Percentiles rank a stretch among this genome's conserved stretches.
phyloP scores from a whole-genome alignment of 495 filamentous ascomycete genomes.

The Tuber magnatum region DNA sequence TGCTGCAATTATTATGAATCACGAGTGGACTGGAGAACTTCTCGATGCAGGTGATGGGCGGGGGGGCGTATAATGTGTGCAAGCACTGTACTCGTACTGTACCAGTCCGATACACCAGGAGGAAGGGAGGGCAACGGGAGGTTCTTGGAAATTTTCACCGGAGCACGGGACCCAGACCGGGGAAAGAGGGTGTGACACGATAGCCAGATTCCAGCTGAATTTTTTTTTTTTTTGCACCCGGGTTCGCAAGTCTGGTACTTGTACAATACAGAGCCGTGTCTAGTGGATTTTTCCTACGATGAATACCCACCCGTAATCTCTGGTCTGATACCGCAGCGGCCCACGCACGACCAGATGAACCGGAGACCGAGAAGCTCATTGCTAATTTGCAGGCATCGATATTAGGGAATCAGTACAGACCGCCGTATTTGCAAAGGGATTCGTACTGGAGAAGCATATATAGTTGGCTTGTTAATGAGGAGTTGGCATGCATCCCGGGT shows the following conservation, averaged over 20 bases:
- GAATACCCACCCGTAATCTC: not conserved
- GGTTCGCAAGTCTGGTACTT: not conserved
- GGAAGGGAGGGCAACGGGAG: not conserved
- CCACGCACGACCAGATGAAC: not conserved
- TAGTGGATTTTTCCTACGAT: not conserved
- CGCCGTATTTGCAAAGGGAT: not conserved
- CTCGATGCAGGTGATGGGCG: not conserved
- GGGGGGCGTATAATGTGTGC: not conserved
- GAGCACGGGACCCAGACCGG: not conserved
- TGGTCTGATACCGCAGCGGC: not conserved
- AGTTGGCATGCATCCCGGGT: constrained; percentile 26
- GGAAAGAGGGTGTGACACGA: not conserved
- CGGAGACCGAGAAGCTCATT: not conserved
- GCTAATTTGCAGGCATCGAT: not conserved
- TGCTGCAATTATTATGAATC: not conserved
- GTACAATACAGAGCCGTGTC: not conserved
- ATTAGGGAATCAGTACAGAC: not conserved
- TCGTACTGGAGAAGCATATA: not conserved
- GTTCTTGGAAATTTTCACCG: not conserved
- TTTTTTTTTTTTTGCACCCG: not conserved
- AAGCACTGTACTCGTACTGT: not conserved
- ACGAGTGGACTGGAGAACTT: not conserved
- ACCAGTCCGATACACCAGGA: not conserved
- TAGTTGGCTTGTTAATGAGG: constrained; percentile 20
- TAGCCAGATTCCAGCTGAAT: not conserved